phyloP scores from a whole-genome alignment of 1,139 yeast species.

The Meyerozyma elateridarum region DNA sequence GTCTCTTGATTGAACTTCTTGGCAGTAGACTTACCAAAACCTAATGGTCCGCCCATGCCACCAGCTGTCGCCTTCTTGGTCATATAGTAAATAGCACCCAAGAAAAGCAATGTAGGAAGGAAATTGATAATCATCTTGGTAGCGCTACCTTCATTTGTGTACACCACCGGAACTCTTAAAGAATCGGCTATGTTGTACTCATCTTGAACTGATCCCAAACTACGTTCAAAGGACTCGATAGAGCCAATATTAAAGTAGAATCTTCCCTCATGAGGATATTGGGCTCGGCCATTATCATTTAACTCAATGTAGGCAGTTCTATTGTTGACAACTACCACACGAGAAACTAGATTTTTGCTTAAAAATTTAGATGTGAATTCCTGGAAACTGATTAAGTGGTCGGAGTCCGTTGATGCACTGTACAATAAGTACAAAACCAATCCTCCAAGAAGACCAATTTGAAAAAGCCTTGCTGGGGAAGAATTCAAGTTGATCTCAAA shows the following conservation, averaged over 20 bases:
- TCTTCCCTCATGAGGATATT: constrained; percentile 18
- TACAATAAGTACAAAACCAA: constrained; percentile 19
- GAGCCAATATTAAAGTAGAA: constrained; percentile 79
- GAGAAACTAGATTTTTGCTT: constrained; percentile 34
- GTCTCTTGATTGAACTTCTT: constrained; percentile 89
- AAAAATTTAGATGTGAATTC: constrained; percentile 39
- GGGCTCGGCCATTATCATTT: constrained; percentile 33
- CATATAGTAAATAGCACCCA: constrained; percentile 82
- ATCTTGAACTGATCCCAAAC: constrained; percentile 71
- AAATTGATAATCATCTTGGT: constrained; percentile 65
- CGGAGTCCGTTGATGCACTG: constrained; percentile 16
- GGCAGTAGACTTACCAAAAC: constrained; percentile 85
- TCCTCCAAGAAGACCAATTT: constrained; percentile 28
- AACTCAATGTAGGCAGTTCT: constrained; percentile 36
- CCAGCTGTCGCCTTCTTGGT: constrained; percentile 56
- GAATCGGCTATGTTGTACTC: constrained; percentile 56
- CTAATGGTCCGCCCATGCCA: constrained; percentile 60
- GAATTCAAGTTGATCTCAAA: constrained; percentile 24
- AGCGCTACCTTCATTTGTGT: constrained; percentile 62
- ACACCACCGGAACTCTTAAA: constrained; percentile 81
- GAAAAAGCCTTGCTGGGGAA: constrained; percentile 25
- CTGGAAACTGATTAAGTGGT: constrained; percentile 40
- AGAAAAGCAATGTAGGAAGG: constrained; percentile 74
- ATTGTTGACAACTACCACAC: constrained; percentile 36
- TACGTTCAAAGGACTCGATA: constrained; percentile 84